Percentiles rank a stretch among this genome's conserved stretches.
phyloP scores from a whole-genome alignment of 208 protist species.

The Crithidia sp. region DNA sequence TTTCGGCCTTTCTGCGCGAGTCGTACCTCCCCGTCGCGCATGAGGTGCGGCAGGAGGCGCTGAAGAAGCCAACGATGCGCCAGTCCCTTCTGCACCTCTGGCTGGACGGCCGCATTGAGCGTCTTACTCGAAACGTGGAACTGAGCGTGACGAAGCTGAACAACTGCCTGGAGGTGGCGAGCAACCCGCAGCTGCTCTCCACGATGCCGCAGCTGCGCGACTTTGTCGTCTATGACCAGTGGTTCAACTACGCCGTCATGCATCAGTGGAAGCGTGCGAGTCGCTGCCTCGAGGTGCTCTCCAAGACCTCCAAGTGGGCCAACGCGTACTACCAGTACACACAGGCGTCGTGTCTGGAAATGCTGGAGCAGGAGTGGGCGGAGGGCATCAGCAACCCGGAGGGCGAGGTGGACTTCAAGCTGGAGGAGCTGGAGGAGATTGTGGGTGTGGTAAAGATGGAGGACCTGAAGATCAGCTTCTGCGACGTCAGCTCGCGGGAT shows the following conservation, averaged over 20 bases:
- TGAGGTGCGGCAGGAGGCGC: constrained; percentile 28
- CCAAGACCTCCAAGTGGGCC: constrained; percentile 61
- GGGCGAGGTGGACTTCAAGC: constrained; percentile 16
- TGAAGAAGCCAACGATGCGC: constrained; percentile 26
- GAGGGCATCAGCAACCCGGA: constrained; percentile 21
- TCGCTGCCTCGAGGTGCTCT: constrained; percentile 36
- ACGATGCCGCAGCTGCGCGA: constrained; percentile 62
- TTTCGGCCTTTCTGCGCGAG: constrained; percentile 37
- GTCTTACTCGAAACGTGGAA: constrained; percentile 45
- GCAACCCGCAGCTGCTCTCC: constrained; percentile 42
- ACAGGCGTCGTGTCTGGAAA: constrained; percentile 67
- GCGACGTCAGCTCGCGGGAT: constrained; percentile 12
- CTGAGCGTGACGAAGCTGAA: constrained; percentile 37
- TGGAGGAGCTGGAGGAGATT: constrained; percentile 15
- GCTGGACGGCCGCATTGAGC: constrained; percentile 52
- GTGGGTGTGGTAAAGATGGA: constrained; percentile 7
- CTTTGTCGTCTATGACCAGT: constrained; percentile 69
- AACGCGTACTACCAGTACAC: constrained; percentile 63
- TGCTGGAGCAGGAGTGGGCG: constrained; percentile 43
- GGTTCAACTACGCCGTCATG: constrained; percentile 42
- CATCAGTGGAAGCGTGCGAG: constrained; percentile 47
- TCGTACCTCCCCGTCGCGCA: constrained; percentile 35
- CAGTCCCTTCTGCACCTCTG: constrained; percentile 69
- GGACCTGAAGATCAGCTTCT: constrained; percentile 16
- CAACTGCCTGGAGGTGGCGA: constrained; percentile 40